Base-by-base conservation (phyloP, 768 basidiomycete genomes). In the Suillus brevipes region DNA sequence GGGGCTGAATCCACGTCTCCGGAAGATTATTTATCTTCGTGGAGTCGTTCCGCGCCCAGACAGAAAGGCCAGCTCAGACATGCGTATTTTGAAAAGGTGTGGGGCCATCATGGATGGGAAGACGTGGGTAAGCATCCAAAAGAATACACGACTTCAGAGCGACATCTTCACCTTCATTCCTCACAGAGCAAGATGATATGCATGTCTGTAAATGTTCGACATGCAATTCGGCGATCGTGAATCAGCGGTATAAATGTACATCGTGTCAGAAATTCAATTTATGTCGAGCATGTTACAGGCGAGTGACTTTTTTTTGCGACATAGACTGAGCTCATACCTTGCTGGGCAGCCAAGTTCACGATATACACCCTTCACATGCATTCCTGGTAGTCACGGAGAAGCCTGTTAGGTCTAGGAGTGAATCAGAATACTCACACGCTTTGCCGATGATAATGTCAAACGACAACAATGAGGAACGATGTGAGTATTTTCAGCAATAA, bases 311-410 rank as follows among this genome's bases (percentile, higher is more conserved):
- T 25, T 49, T 64, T 25, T 38, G 42, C 9, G 2, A 14, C 57
- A 9, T 57, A 37, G 20, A 64, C 69, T 58, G 40, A 63, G 67
- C 12, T 64, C 43, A n/a, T 3, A 34, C 58, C 25, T 36, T 16
- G 31, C 49, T 38, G 63, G 61, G 56, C 67, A 95, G 94, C 72
- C 88, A 92, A 78, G 94, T 95, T 13, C 92, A 96, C 68, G 93
- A 95, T 70, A 85, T 97, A 18, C 95, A 98, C 71, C 96, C 95
- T 1, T 84, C 86, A 0, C 94, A 98, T 71, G 87, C 91, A 2
- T 97, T 97, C 81, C 78, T 96, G 23, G 83, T 86, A 10, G 85
- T 95, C 6, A 89, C 89, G n/a, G 91, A 92, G 68, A 84, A 81
- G 69, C 81, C 80, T 4, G 63, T 72, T 31, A 81, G 81, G 34